phyloP scores from a whole-genome alignment of 306 rosid species.

The Quercus robur region DNA sequence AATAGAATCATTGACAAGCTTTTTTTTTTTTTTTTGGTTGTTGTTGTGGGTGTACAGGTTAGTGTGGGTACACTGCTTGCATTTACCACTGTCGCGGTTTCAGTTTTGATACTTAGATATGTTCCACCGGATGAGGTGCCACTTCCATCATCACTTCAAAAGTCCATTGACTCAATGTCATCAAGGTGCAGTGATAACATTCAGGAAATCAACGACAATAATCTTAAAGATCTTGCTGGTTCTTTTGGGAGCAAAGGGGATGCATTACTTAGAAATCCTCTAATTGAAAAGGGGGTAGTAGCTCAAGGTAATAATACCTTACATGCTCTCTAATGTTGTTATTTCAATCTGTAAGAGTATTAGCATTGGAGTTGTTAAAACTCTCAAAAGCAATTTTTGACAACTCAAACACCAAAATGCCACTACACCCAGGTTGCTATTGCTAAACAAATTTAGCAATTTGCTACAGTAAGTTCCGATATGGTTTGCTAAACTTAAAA shows the following conservation, averaged over 20 bases:
- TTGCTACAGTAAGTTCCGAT: too few relatives aligned
- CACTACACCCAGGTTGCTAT: too few relatives aligned
- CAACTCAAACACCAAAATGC: too few relatives aligned
- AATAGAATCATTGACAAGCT: background rate
- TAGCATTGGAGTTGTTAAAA: too few relatives aligned
- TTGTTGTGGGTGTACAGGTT: conserved; percentile 41
- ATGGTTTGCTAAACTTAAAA: too few relatives aligned
- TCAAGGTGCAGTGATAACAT: conserved; percentile 28
- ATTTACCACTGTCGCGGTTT: conserved; percentile 61
- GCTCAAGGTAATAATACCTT: conserved; percentile 36
- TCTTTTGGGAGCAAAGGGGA: conserved; percentile 30
- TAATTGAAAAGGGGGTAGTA: conserved; percentile 36
- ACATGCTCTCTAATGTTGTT: conserved; percentile 1
- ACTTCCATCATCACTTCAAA: conserved; percentile 45
- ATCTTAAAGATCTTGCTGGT: conserved; percentile 25
- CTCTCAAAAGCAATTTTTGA: too few relatives aligned
- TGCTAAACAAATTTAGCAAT: too few relatives aligned
- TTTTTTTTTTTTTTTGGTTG: background rate
- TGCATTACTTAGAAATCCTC: conserved; percentile 42
- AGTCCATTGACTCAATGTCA: conserved; percentile 30
- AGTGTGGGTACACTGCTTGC: conserved; percentile 75
- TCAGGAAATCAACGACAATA: conserved; percentile 22
- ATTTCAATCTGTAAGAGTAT: background rate
- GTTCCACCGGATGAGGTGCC: conserved; percentile 67
- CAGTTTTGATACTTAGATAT: conserved; percentile 73